Percentiles rank a stretch among this genome's conserved stretches.
Evolutionary conservation across 2,329 filamentous ascomycete genomes (phyloP).

Genomic region (Aspergillus glaucus): DNA sequence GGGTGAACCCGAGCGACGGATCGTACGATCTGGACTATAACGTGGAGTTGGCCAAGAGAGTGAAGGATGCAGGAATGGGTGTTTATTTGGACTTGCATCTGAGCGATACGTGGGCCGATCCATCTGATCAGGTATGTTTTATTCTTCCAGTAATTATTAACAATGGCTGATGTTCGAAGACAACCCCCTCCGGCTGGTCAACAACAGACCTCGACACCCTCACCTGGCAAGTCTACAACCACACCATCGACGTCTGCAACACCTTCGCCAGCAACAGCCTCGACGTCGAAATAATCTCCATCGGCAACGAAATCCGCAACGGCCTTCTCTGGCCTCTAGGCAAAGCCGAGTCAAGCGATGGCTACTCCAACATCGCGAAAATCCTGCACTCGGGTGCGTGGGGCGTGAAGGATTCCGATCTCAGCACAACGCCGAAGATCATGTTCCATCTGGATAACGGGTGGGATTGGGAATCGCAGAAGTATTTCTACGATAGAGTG

Average conservation of each 20-base stretch:
- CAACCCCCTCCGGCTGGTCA: conserved; percentile 58
- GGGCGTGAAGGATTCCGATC: conserved; percentile 58
- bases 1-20: conserved; percentile 61
- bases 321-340: conserved; percentile 64
- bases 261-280: conserved; percentile 53
- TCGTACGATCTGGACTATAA: conserved; percentile 67
- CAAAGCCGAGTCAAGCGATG: conserved; percentile 33
- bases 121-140: conserved; percentile 48
- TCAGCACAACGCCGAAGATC: conserved; percentile 56
- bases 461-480: conserved; percentile 63
- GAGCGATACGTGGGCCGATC: conserved; percentile 67
- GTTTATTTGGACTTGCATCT: conserved; percentile 61
- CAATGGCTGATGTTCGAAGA: conserved; percentile 18
- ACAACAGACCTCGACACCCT: conserved; percentile 53
- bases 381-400: conserved; percentile 59
- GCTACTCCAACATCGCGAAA: conserved; percentile 55
- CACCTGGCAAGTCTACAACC: conserved; percentile 60
- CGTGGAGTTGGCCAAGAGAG: conserved; percentile 59
- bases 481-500: conserved; percentile 59
- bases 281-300: conserved; percentile 56
- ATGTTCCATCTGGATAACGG: conserved; percentile 71
- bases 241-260: conserved; percentile 58
- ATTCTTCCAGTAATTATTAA: too few relatives aligned
- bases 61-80: conserved; percentile 55
- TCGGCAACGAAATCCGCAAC: conserved; percentile 66